Base-by-base conservation (phyloP, 148 eudicot species). In the Dianthus caryophyllus region DNA sequence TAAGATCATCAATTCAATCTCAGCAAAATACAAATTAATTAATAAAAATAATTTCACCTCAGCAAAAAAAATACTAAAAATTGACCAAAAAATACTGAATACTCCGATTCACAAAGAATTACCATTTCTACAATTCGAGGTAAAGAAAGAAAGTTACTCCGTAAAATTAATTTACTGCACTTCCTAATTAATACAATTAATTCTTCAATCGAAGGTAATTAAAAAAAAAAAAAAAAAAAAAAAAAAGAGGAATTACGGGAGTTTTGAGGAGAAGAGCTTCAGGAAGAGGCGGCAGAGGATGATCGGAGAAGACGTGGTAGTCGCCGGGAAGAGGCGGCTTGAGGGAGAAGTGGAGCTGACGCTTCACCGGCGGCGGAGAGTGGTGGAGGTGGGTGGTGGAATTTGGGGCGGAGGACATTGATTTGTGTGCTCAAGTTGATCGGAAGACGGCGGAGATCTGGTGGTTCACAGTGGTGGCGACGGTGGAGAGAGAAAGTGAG, bases 311-410 rank as follows among this genome's bases (percentile, higher is more conserved):
- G 66, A 79, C 84, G 77, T 85, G 90, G 73, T 92, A 85, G 71
- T 92, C 89, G 0, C 81, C 81, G 68, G 73, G 77, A 36, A 91
- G 77, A 36, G 94, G 91, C 76, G 96, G 88, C 73, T 84, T 88
- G 80, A 83, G 76, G 30, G 88, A 39, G 18, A 38, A 13, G 36
- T 33, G 53, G 25, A 50, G 54, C 46, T 38, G 61, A 43, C 60
- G 30, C 46, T 16, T 74, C 31, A 16, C 29, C 12, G 38, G 24
- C 20, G 64, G 54, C 41, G 71, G 76, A 13, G n/a, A 66, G 68
- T 24, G 55, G 69, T 2, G 73, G 55, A 8, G 33, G 71, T 2
- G 57, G 76, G 18, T 63, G 58, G 18, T 16, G 59, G 68, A 12
- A 51, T 47, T 38, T 9, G 54, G 22, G 18, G 25, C 47, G 52